Evolutionary conservation across 169 alveolate species (phyloP), one percentile per base, ranked within the genome.

Genomic region (Cryptosporidium ubiquitum): DNA sequence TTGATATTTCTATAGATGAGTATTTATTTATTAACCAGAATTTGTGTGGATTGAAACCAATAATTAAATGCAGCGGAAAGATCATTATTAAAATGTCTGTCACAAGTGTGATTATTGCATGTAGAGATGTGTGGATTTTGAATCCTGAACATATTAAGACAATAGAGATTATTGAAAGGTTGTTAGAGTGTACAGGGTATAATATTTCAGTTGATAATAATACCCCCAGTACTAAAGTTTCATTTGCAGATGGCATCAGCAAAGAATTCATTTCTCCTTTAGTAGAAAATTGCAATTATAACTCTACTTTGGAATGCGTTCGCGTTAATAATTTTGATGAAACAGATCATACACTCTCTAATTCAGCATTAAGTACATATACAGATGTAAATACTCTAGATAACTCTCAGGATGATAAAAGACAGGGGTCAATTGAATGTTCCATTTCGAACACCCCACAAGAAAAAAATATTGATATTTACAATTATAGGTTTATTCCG

Each of bases 161-260:
- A 20, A 29, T 79, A 12, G 64, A 39, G 37, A 79, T 79, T 5
- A 61, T 58, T 26, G 74, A 79, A 20, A 79, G 40, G 31, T 20
- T 73, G 37, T 29, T 73, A 37, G 68, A 49, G 7, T 51, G 14
- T 33, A 52, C 23, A 51, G 85, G 85, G 0, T 73, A 73, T 26
- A 49, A 58, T 35, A 31, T n/a, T 7, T 52, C 70, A 26, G 33
- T 40, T 16, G 85, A 73, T 29, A 49, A 52, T 35, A 73, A 55
- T 5, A 73, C 85, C 18, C 85, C 85, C 5, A 73, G 85, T 58
- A 73, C 85, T 14, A 73, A 73, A 57, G 68, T 73, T 49, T 73
- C 85, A 31, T 73, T 52, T 73, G 68, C 70, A 18, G 85, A 73
- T 39, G 40, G 51, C 7, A 33, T 37, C 31, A 55, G 70, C 23